Conservation (phyloP, 2,329 filamentous ascomycete species). For the Alternaria brassicae region DNA sequence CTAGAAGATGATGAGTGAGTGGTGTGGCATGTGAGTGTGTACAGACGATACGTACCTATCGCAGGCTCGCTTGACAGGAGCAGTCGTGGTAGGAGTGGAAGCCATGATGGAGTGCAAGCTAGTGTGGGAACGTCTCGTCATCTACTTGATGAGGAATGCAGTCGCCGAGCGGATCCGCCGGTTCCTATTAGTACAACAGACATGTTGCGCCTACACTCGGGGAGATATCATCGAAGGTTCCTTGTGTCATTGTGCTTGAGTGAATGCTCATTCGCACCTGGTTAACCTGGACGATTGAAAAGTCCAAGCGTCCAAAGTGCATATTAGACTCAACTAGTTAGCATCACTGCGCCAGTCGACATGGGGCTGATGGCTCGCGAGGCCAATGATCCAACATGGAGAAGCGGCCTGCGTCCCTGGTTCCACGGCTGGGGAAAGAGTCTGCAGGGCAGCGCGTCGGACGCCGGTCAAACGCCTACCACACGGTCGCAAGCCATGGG, state of each 20-base stretch:
- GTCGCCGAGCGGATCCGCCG: constrained; percentile 32
- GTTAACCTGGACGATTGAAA: constrained; percentile 43
- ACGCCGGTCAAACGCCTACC: constrained; percentile 37
- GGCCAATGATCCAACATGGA: constrained; percentile 37
- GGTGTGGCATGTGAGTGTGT: constrained; percentile 10
- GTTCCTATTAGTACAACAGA: constrained; percentile 34
- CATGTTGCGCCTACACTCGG: constrained; percentile 38
- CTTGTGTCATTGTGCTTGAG: constrained; percentile 44
- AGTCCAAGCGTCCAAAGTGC: constrained; percentile 46
- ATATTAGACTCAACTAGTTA: constrained; percentile 43
- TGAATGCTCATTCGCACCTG: constrained; percentile 36
- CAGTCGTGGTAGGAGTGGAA: constrained; percentile 42
- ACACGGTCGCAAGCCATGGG: constrained; percentile 34
- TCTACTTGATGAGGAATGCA: constrained; percentile 29
- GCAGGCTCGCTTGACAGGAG: constrained; percentile 53
- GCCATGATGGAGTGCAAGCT: constrained; percentile 12
- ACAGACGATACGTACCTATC: constrained; percentile 47
- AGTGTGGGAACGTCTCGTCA: constrained; percentile 12
- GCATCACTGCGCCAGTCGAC: constrained; percentile 33
- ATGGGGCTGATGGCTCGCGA: constrained; percentile 22
- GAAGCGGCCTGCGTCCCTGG: constrained; percentile 31
- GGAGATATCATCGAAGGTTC: constrained; percentile 30
- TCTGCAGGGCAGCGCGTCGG: constrained; percentile 37
- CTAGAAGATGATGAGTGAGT: constrained; percentile 28
- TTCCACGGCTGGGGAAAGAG: constrained; percentile 33